A percentile compares a stretch with the other conserved stretches of the same genome.
phyloP scores from a whole-genome alignment of 2,329 filamentous ascomycete species.

The Neopestalotiopsis sp. region DNA sequence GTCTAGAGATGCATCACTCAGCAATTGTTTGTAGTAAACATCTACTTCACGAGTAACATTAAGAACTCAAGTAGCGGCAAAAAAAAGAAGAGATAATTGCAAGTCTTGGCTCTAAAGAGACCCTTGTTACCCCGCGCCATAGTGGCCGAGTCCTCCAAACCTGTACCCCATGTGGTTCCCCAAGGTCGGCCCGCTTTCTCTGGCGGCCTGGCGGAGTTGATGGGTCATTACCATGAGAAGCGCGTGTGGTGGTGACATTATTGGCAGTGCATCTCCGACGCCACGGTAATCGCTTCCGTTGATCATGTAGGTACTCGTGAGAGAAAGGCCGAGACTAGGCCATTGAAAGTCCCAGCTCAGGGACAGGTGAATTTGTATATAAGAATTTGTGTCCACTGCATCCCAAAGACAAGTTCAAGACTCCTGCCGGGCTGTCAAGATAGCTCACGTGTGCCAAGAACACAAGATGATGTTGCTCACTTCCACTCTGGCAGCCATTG shows the following conservation, averaged over 20 bases:
- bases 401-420: not conserved
- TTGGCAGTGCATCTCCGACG: not conserved
- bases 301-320: not conserved
- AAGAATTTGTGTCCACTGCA: not conserved
- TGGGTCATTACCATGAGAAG: constrained; percentile 2
- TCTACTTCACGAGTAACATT: no score
- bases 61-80: not conserved
- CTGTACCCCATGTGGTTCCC: constrained; percentile 14
- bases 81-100: not conserved
- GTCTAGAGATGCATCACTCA: no score
- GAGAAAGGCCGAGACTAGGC: constrained; percentile 8
- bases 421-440: not conserved
- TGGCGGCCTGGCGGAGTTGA: not conserved
- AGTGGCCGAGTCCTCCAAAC: not conserved
- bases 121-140: constrained; percentile 3
- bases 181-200: constrained; percentile 16
- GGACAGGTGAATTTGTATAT: not conserved
- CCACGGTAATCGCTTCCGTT: not conserved
- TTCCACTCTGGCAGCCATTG: constrained; percentile 18
- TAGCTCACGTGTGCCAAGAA: not conserved
- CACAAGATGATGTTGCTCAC: not conserved
- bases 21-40: no score
- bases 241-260: constrained; percentile 3
- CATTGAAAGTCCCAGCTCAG: not conserved
- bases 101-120: not conserved